Evolutionary conservation across 176 grass and related monocot genomes (phyloP), one percentile per base, ranked within the genome.

Genomic region (Zoysia japonica): DNA sequence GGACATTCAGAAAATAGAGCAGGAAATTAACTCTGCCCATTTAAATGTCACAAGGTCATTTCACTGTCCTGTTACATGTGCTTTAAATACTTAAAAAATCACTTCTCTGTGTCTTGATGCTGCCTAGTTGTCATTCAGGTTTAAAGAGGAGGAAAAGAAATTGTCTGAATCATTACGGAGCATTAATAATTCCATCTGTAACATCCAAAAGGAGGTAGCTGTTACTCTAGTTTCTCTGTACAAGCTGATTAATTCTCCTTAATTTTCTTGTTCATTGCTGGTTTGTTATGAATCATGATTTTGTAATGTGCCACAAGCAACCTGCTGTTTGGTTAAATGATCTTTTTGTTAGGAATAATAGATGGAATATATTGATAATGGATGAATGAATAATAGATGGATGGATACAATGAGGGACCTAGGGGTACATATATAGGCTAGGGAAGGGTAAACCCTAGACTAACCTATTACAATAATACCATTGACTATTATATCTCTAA

Each of bases 21-120:
- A 85, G 70, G 87, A 94, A 42, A 88, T 94, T 78, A 76, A 90
- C 62, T 48, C 12, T 76, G 71, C 62, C 84, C 49, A 42, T 77
- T 87, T 51, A 75, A 89, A 50, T 85, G 74, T 92, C 68, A 76
- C 72, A 85, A 97, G 89, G 95, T 97, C n/a, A 61, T 49, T 74
- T 6, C n/a, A 7, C 61, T 54, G 11, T 43, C 12, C 38, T 73
- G 53, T 85, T 82, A 20, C 48, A 55, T 71, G 39, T 89, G 55
- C 17, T 76, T 52, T 78, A 53, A 67, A 14, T 76, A 40, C 3
- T 14, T 78, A 44, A 37, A 14, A 13, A 35, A 53, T 53, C 72
- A 28, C 28, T 63, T 86, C 10, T 76, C 78, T 12, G 51, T 85
- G 59, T 20, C 69, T 78, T 82, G 19, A 88, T 78, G 57, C 40